phyloP scores from a whole-genome alignment of 768 basidiomycete genomes.

The Lactarius quietus region DNA sequence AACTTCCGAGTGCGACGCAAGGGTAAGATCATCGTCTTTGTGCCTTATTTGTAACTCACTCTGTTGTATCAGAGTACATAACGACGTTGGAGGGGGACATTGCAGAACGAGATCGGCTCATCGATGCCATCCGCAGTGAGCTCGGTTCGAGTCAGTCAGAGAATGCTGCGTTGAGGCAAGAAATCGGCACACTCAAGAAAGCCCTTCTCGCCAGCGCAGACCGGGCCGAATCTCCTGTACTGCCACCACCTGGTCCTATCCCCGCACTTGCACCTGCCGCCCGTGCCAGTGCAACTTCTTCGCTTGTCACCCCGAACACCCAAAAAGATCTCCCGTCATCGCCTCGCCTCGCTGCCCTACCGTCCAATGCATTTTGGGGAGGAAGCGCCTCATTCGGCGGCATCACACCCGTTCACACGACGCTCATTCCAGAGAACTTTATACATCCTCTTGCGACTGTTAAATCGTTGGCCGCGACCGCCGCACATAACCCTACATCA shows the following conservation, averaged over 20 bases:
- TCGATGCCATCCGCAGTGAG: constrained; percentile 83
- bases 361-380: constrained; percentile 70
- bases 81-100: constrained; percentile 92
- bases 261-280: constrained; percentile 25
- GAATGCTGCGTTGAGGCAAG: constrained; percentile 77
- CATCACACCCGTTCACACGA: constrained; percentile 80
- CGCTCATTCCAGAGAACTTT: constrained; percentile 64
- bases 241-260: constrained; percentile 46
- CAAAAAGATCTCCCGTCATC: constrained; percentile 74
- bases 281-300: constrained; percentile 29
- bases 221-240: constrained; percentile 37
- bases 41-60: not conserved
- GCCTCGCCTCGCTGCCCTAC: constrained; percentile 42
- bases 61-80: constrained; percentile 70
- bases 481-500: constrained; percentile 34
- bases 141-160: constrained; percentile 76
- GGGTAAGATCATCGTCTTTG: constrained; percentile 44
- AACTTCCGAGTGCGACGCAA: constrained; percentile 96
- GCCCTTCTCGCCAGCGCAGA: constrained; percentile 68
- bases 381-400: constrained; percentile 60
- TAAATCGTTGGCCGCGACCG: constrained; percentile 21
- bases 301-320: constrained; percentile 60
- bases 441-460: constrained; percentile 17
- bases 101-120: constrained; percentile 84
- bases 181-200: constrained; percentile 69